Conservation (phyloP, 2,329 filamentous ascomycete genomes). For the Clarireedia paspali region DNA sequence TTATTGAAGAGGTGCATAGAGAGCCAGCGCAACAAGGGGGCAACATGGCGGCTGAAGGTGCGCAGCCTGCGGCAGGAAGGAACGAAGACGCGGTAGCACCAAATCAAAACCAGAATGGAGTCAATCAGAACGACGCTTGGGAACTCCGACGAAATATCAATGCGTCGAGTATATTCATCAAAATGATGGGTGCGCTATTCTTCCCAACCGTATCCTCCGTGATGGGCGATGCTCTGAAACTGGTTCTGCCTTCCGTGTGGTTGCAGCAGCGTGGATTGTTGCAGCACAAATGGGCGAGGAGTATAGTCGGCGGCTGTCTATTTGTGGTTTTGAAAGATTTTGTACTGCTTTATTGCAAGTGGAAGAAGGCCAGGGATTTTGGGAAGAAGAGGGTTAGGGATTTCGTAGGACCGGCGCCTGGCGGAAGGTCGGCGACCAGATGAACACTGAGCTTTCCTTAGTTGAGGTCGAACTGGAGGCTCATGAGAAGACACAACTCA, state of each 20-base stretch:
- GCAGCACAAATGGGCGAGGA: slow-evolving; percentile 81
- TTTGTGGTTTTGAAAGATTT: slow-evolving; percentile 77
- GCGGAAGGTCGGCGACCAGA: too few species aligned
- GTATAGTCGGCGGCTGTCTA: slow-evolving; percentile 77
- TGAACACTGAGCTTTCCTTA: too few species aligned
- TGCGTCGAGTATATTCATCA: slow-evolving; percentile 47
- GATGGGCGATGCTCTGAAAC: slow-evolving; percentile 67
- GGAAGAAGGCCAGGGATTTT: slow-evolving; percentile 50
- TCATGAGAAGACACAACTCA: too few species aligned
- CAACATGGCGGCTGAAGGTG: too few species aligned
- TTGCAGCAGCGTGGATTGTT: slow-evolving; percentile 46
- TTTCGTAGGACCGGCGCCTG: slow-evolving; percentile 12
- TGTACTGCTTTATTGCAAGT: slow-evolving; percentile 55
- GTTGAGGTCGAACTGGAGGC: too few species aligned
- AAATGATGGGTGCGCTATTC: slow-evolving; percentile 61
- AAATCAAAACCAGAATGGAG: neutral
- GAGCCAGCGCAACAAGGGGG: neutral
- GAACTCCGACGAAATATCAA: slow-evolving; percentile 32
- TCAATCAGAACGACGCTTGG: slow-evolving; percentile 9
- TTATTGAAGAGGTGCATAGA: slow-evolving; percentile 12
- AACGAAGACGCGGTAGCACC: neutral
- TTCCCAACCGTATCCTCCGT: slow-evolving; percentile 75
- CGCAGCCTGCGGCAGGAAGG: neutral
- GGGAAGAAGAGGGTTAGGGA: slow-evolving; percentile 42
- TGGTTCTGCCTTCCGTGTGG: slow-evolving; percentile 61